phyloP scores from a whole-genome alignment of 306 rosid species.

The Mimosa pudica region DNA sequence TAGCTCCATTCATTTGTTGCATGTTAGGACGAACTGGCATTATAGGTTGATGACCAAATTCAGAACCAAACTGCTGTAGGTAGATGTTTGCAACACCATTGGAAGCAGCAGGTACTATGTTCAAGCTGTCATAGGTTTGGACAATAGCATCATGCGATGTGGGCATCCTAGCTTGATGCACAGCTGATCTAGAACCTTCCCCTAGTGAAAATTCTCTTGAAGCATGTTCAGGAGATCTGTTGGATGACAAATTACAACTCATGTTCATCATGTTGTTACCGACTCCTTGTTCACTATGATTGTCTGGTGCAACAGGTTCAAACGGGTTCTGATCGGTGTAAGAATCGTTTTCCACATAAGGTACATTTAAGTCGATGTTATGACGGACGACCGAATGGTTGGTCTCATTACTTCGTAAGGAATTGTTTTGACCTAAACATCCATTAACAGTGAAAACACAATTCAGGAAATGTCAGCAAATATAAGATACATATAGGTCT shows the following conservation, averaged over 20 bases:
- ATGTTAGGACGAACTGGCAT: slow-evolving; percentile 4
- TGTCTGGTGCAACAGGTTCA: slow-evolving; percentile 9
- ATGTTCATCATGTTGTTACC: neutral
- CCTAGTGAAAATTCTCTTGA: slow-evolving; percentile 13
- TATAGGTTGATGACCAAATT: neutral
- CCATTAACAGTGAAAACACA: slow-evolving; percentile 7
- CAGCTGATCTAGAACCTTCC: slow-evolving; percentile 28
- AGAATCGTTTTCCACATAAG: neutral
- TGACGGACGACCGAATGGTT: neutral
- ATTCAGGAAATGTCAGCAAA: neutral
- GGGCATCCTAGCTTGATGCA: neutral
- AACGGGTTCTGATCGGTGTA: neutral
- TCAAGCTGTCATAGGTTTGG: slow-evolving; percentile 17
- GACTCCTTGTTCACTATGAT: slow-evolving; percentile 6
- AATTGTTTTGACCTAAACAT: neutral
- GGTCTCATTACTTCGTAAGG: neutral
- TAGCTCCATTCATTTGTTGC: slow-evolving; percentile 7
- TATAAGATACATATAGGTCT: neutral
- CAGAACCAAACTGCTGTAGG: slow-evolving; percentile 2
- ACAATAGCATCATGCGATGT: neutral
- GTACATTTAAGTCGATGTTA: slow-evolving; percentile 13
- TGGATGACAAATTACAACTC: neutral
- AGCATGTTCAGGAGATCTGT: slow-evolving; percentile 25
- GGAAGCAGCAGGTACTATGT: neutral
- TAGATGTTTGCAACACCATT: neutral